A percentile compares a stretch with the other conserved stretches of the same genome.
Evolutionary conservation across 1,284 basidiomycete species (phyloP).

Genomic region (Austroboletus niveus): DNA sequence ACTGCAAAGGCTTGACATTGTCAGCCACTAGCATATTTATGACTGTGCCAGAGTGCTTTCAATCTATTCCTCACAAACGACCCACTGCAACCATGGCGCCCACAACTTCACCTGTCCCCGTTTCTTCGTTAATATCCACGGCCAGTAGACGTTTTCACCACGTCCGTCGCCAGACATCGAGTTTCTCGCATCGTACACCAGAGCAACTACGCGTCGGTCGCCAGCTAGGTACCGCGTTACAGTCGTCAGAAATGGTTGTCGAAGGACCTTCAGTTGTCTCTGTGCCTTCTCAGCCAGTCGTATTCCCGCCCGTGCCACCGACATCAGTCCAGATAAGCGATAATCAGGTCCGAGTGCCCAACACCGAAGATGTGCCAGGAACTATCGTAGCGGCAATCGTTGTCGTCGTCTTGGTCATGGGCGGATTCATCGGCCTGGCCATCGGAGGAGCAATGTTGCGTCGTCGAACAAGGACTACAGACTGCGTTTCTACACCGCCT

Average conservation of each 20-base stretch:
- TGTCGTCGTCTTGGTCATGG: slow-evolving; percentile 28
- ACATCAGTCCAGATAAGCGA: slow-evolving; percentile 4
- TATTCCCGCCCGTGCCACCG: slow-evolving; percentile 5
- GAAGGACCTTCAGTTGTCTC: slow-evolving; percentile 5
- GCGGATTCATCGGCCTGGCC: slow-evolving; percentile 25
- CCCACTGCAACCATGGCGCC: slow-evolving; percentile 21
- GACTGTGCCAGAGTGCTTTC: slow-evolving; percentile 2
- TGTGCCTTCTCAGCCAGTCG: slow-evolving; percentile 8
- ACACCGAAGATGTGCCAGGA: slow-evolving; percentile 16
- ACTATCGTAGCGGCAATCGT: slow-evolving; percentile 23
- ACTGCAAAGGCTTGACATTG: slow-evolving; percentile 7
- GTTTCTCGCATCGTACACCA: slow-evolving; percentile 2
- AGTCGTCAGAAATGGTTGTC: slow-evolving; percentile 7
- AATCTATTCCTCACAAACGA: background rate
- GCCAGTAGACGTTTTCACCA: slow-evolving; percentile 6
- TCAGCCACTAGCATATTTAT: slow-evolving; percentile 32
- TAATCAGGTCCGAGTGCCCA: slow-evolving; percentile 5
- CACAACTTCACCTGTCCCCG: slow-evolving; percentile 8
- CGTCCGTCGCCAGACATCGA: slow-evolving; percentile 14
- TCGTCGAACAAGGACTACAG: slow-evolving; percentile 13
- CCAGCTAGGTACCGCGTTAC: background rate
- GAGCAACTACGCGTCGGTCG: slow-evolving; percentile 1
- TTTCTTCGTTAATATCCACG: slow-evolving; percentile 1
- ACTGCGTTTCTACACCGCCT: background rate
- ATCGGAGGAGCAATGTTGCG: slow-evolving; percentile 30